These are phyloP conservation scores for Pisolithus tinctorius DNA, from an alignment of 768 basidiomycete genomes.

Conservation along the genomic window DNA sequence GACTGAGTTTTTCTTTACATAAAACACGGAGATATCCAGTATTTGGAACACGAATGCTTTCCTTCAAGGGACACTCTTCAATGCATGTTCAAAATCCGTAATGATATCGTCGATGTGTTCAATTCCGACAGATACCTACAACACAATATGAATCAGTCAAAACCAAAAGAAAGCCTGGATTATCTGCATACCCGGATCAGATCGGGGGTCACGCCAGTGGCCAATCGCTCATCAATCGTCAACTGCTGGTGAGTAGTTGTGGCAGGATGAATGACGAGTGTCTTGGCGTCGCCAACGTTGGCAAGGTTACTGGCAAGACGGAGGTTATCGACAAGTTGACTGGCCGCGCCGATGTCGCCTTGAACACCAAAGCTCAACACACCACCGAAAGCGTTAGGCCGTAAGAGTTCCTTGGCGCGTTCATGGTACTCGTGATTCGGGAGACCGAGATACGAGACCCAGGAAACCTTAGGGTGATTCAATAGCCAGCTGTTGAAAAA, in stretches of 20 bases:
- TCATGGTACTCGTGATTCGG: constrained; percentile 52
- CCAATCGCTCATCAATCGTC: constrained; percentile 38
- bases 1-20: too few relatives aligned
- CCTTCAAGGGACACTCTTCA: too few relatives aligned
- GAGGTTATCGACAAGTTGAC: constrained; percentile 61
- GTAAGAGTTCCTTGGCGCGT: constrained; percentile 50
- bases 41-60: too few relatives aligned
- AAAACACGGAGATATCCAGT: too few relatives aligned
- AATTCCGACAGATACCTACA: too few relatives aligned
- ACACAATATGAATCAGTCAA: too few relatives aligned
- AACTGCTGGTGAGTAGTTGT: constrained; percentile 58
- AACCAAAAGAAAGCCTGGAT: too few relatives aligned
- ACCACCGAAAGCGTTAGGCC: constrained; percentile 54
- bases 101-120: too few relatives aligned
- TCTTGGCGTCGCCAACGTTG: constrained; percentile 65
- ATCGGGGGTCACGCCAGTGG: constrained; percentile 48
- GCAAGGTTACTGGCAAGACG: constrained; percentile 67
- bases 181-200: constrained; percentile 45
- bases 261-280: constrained; percentile 53
- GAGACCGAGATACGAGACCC: constrained; percentile 78
- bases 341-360: constrained; percentile 45
- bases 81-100: too few relatives aligned
- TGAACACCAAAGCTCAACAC: constrained; percentile 75
- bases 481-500: constrained; percentile 40
- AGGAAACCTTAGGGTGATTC: constrained; percentile 57